Evolutionary conservation across 2,329 filamentous ascomycete species (phyloP).

Genomic region (Teratosphaeria epicoccoides): DNA sequence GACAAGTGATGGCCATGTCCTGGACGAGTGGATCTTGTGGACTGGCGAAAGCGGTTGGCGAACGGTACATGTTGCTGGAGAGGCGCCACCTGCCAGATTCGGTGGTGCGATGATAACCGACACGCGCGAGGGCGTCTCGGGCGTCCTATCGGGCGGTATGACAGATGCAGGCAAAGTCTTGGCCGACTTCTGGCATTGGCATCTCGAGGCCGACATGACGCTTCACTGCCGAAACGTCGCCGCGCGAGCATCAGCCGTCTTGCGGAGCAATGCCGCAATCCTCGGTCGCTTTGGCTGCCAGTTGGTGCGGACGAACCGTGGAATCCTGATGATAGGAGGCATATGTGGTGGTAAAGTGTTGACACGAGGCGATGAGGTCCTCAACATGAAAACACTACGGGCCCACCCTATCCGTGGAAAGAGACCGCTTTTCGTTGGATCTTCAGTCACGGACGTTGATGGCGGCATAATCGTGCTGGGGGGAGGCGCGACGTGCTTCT

Average conservation of each 20-base stretch:
- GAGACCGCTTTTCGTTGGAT: conserved; percentile 62
- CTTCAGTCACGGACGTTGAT: conserved; percentile 43
- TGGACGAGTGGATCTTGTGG: conserved; percentile 38
- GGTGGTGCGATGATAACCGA: conserved; percentile 44
- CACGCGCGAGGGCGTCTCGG: conserved; percentile 30
- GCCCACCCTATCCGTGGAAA: conserved; percentile 26
- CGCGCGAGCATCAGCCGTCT: conserved; percentile 14
- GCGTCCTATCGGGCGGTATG: conserved; percentile 65
- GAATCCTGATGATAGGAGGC: conserved; percentile 44
- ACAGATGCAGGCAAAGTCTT: conserved; percentile 51
- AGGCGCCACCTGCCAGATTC: conserved; percentile 42
- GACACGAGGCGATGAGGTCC: conserved; percentile 43
- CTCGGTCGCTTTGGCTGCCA: conserved; percentile 43
- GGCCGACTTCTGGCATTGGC: conserved; percentile 56
- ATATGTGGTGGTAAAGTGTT: conserved; percentile 37
- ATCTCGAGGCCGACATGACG: conserved; percentile 30
- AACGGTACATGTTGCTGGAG: conserved; percentile 24
- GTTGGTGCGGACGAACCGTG: conserved; percentile 34
- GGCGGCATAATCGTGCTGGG: conserved; percentile 54
- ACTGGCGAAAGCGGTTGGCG: conserved; percentile 42
- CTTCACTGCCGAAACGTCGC: conserved; percentile 19
- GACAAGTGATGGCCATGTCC: conserved; percentile 30
- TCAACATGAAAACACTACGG: conserved; percentile 27
- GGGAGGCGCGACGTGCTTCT: conserved; percentile 81
- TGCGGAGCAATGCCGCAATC: conserved; percentile 18